Conservation (phyloP, 306 rosid species). For the Cicer judaicum region DNA sequence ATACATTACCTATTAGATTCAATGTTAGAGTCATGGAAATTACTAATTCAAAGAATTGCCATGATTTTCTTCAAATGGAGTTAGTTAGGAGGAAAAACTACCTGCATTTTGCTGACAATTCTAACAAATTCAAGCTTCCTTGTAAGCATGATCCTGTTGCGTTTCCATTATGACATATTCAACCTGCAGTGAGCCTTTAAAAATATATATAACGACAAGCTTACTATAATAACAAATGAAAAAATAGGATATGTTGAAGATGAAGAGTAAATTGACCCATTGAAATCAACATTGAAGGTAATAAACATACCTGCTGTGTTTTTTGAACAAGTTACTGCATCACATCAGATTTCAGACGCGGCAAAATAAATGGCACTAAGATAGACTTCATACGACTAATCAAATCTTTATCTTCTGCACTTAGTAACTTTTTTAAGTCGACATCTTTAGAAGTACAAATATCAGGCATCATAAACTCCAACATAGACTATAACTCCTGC, state of each 20-base stretch:
- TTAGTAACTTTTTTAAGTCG: slow-evolving; percentile 86
- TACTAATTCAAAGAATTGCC: too few relatives aligned
- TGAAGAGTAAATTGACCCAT: background rate
- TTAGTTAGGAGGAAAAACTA: too few relatives aligned
- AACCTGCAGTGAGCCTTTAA: slow-evolving; percentile 60
- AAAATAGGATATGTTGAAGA: slow-evolving; percentile 28
- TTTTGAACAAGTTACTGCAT: slow-evolving; percentile 98
- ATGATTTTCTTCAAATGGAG: too few relatives aligned
- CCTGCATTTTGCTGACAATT: too few relatives aligned
- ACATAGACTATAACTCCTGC: slow-evolving; percentile 94
- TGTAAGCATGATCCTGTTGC: slow-evolving; percentile 78
- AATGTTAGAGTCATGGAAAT: too few relatives aligned
- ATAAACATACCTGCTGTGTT: slow-evolving; percentile 68
- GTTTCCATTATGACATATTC: slow-evolving; percentile 83
- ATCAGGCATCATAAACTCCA: slow-evolving; percentile 99
- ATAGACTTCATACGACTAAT: slow-evolving; percentile 89
- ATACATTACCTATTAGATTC: slow-evolving; percentile 2
- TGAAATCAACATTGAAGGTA: slow-evolving; percentile 28
- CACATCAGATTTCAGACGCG: slow-evolving; percentile 93
- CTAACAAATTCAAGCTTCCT: slow-evolving; percentile 57
- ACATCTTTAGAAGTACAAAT: slow-evolving; percentile 83
- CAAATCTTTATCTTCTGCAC: slow-evolving; percentile 77
- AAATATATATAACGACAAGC: background rate
- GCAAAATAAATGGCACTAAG: slow-evolving; percentile 91
- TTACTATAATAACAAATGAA: slow-evolving; percentile 7